Evolutionary conservation across 495 filamentous ascomycete species (phyloP).

Genomic region (Immersiella caudata): DNA sequence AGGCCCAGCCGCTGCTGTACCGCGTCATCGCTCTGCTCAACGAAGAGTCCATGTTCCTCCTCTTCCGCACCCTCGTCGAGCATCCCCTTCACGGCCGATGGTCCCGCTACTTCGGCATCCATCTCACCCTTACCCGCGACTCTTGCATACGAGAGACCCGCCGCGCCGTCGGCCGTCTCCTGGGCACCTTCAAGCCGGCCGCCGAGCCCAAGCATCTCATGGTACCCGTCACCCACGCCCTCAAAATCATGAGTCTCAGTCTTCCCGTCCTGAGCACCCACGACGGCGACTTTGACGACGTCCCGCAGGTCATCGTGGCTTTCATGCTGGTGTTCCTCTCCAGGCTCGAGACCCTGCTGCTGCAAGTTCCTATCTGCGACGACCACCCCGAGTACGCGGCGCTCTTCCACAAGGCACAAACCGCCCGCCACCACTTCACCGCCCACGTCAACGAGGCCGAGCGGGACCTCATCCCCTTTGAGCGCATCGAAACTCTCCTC

Average conservation of each 20-base stretch:
- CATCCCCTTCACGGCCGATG: constrained; percentile 25
- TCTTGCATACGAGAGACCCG: constrained; percentile 31
- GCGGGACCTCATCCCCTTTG: constrained; percentile 16
- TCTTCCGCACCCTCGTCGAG: constrained; percentile 36
- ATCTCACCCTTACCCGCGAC: constrained; percentile 33
- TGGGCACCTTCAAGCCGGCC: constrained; percentile 17
- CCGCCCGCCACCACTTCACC: constrained; percentile 14
- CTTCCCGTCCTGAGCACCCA: constrained; percentile 8
- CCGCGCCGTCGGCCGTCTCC: constrained; percentile 19
- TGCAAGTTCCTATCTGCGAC: constrained; percentile 36
- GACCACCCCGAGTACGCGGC: constrained; percentile 30
- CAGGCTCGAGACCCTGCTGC: constrained; percentile 32
- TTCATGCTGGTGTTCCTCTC: constrained; percentile 29
- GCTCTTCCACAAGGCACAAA: constrained; percentile 17
- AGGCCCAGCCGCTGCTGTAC: constrained; percentile 37
- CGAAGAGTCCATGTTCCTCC: constrained; percentile 29
- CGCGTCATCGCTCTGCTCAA: constrained; percentile 29
- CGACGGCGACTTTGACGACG: constrained; percentile 21
- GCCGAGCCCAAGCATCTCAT: constrained; percentile 6
- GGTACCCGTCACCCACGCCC: neutral
- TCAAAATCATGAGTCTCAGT: neutral
- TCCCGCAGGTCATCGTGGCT: constrained; percentile 31
- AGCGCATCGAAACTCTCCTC: constrained; percentile 23
- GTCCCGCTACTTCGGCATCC: constrained; percentile 36
- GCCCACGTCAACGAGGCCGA: neutral